A percentile compares a stretch with the other conserved stretches of the same genome.
Evolutionary conservation across 306 rosid species (phyloP).

Genomic region (Alnus rubra): DNA sequence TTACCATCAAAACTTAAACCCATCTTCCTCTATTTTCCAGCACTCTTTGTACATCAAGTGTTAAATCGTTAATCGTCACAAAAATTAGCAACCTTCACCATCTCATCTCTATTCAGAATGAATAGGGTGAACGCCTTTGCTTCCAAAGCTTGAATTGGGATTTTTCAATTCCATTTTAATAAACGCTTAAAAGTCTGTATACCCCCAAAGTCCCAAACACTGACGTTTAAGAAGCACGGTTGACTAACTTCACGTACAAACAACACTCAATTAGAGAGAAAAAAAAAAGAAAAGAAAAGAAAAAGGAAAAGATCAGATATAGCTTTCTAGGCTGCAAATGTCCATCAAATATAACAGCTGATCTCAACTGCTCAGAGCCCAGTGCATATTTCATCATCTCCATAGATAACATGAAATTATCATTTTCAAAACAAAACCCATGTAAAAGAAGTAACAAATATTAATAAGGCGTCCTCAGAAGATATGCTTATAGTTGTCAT

Average conservation of each 20-base stretch:
- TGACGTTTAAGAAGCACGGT: neutral
- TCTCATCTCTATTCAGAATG: no score
- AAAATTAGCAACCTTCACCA: no score
- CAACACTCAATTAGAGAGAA: neutral
- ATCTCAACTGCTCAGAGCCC: slow-evolving; percentile 84
- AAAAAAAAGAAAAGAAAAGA: neutral
- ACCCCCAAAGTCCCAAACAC: neutral
- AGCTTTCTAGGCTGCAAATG: slow-evolving; percentile 95
- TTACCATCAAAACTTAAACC: no score
- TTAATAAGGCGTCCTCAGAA: slow-evolving; percentile 61
- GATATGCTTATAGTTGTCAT: slow-evolving; percentile 81
- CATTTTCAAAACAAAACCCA: slow-evolving; percentile 29
- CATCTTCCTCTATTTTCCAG: no score
- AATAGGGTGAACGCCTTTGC: no score
- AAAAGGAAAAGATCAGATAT: slow-evolving; percentile 55
- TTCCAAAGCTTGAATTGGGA: neutral
- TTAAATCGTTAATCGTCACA: no score
- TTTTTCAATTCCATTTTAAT: neutral
- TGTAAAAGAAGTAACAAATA: neutral
- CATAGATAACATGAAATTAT: neutral
- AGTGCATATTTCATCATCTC: slow-evolving; percentile 73
- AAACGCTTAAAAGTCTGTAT: neutral
- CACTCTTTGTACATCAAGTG: no score
- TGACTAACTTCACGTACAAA: neutral
- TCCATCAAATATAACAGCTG: slow-evolving; percentile 57